Evolutionary conservation across 345 rosid species (phyloP), one percentile per base, ranked within the genome.

Genomic region (Populus davidiana): DNA sequence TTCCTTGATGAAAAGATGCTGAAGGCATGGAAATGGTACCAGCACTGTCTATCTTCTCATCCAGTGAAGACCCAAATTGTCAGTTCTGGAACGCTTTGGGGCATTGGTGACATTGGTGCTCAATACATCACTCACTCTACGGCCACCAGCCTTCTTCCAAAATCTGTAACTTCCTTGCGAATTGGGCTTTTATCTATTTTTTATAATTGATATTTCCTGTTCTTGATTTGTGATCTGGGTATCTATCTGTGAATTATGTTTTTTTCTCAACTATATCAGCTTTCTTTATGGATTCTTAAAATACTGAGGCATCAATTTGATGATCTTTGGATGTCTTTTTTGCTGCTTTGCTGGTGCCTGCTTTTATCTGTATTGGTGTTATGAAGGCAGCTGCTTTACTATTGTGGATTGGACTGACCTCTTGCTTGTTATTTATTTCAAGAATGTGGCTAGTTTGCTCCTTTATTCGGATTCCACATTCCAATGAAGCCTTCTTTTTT

Each of bases 81-180:
- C 65, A 92, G 97, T 87, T 95, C 98, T 21, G 99, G 98, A 17
- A 75, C 92, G 66, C 91, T 95, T 5, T 95, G 99, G 99, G 92
- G 92, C 81, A 78, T 84, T 43, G 97, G 98, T 68, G 98, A 95
- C 83, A 82, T 95, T 78, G 87, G 94, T 63, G 99, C 98, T 77
- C 97, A 95, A 78, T 90, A 78, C 89, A 86, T 91, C 88, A 93
- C 97, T 70, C 93, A 93, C 75, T 82, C 93, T 72, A 93, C 97
- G 23, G 85, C 94, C 0, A 82, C 80, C 75, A 80, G 64, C 38
- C 91, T 82, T 76, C 88, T 88, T 54, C 90, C 80, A 50, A 69
- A 70, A 56, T 56, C 81, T 71, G 91, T 87, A 74, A 83, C 70
- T 73, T 39, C 65, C 72, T 8, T 59, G 6, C 1, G 36, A 11